phyloP scores from a whole-genome alignment of 441 rosid genomes.

The Eugenia klotzschiana region DNA sequence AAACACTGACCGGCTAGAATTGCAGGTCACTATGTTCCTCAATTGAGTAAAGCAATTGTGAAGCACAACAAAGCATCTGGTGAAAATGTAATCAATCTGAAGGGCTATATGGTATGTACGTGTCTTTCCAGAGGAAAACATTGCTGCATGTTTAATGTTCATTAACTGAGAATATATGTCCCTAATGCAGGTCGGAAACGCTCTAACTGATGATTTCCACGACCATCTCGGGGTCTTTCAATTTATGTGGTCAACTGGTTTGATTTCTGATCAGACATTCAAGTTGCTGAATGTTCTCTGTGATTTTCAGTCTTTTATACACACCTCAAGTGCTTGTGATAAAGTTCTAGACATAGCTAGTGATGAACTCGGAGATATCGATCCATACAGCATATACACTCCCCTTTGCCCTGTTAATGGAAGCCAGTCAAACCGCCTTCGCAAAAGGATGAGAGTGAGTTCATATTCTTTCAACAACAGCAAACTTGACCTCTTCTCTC shows the following conservation, averaged over 20 bases:
- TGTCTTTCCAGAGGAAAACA: not conserved
- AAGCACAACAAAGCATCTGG: conserved; percentile 36
- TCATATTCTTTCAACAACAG: not conserved
- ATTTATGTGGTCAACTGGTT: conserved; percentile 75
- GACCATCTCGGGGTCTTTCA: conserved; percentile 70
- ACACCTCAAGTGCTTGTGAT: conserved; percentile 43
- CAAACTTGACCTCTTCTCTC: not conserved
- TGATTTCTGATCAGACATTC: conserved; percentile 84
- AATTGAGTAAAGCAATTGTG: conserved; percentile 70
- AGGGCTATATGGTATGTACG: conserved; percentile 68
- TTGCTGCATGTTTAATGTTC: not conserved
- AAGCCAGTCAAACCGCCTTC: conserved; percentile 36
- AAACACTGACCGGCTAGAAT: not conserved
- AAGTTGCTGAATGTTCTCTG: conserved; percentile 41
- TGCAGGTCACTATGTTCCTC: conserved; percentile 94
- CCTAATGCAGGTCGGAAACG: conserved; percentile 72
- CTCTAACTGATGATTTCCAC: conserved; percentile 69
- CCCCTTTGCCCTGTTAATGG: conserved; percentile 45
- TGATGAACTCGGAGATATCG: conserved; percentile 64
- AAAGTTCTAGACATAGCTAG: conserved; percentile 37
- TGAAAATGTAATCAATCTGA: conserved; percentile 42
- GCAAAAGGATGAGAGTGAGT: conserved; percentile 28
- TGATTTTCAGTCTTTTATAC: conserved; percentile 55
- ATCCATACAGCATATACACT: conserved; percentile 75
- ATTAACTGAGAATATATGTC: conserved; percentile 2